Conservation (phyloP, 2,329 filamentous ascomycete genomes). For the Graphium sp. region DNA sequence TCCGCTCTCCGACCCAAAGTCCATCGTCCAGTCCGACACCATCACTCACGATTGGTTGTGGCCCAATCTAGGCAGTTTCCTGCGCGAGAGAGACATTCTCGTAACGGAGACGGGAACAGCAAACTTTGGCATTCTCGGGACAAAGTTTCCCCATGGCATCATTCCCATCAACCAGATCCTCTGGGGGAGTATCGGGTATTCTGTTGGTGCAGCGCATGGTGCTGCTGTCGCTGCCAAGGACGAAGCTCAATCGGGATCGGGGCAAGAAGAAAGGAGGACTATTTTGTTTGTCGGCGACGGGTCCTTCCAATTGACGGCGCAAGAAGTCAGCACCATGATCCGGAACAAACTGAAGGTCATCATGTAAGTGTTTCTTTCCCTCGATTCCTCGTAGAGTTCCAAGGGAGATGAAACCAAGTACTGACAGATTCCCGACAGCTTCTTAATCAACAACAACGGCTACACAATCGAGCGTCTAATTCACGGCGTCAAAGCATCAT, state of each 20-base stretch:
- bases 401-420: not conserved
- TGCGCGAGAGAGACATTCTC: slow-evolving; percentile 57
- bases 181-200: slow-evolving; percentile 50
- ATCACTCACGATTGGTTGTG: slow-evolving; percentile 65
- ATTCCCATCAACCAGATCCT: slow-evolving; percentile 67
- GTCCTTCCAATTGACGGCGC: slow-evolving; percentile 68
- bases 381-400: not conserved
- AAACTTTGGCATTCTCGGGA: slow-evolving; percentile 80
- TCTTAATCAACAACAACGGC: slow-evolving; percentile 75
- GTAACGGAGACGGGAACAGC: slow-evolving; percentile 79
- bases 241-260: too few relatives aligned
- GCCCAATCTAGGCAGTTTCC: slow-evolving; percentile 57
- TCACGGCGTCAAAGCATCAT: slow-evolving; percentile 61
- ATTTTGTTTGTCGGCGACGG: slow-evolving; percentile 85
- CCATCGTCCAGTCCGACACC: slow-evolving; percentile 8
- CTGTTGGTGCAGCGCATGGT: slow-evolving; percentile 38
- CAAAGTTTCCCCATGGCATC: slow-evolving; percentile 61
- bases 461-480: slow-evolving; percentile 85
- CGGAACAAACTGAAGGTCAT: slow-evolving; percentile 58
- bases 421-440: slow-evolving; percentile 24
- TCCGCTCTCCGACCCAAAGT: not conserved
- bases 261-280: slow-evolving; percentile 39
- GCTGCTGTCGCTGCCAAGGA: slow-evolving; percentile 65
- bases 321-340: slow-evolving; percentile 75
- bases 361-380: slow-evolving; percentile 36